Evolutionary conservation across 164 flowering plant genomes (phyloP).

Genomic region (Nymphaea thermarum): DNA sequence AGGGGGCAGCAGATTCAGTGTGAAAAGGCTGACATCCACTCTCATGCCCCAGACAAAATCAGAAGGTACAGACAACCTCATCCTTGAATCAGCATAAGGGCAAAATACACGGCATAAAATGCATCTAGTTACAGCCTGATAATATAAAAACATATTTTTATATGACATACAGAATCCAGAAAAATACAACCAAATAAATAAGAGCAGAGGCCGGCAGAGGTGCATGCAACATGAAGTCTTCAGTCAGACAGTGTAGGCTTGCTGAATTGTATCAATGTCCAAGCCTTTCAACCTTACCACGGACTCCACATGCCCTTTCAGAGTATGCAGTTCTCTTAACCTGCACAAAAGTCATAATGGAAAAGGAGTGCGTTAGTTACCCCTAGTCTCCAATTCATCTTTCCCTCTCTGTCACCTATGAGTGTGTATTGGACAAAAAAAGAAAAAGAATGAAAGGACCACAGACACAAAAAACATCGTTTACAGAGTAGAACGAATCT

Average conservation of each 20-base stretch:
- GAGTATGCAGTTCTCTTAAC: slow-evolving; percentile 62
- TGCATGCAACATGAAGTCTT: not conserved
- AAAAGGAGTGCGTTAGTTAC: not conserved
- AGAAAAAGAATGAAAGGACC: too few species aligned
- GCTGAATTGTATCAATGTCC: slow-evolving; percentile 82
- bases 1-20: not conserved
- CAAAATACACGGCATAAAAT: not conserved
- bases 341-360: slow-evolving; percentile 22
- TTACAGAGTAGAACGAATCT: too few species aligned
- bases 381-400: not conserved
- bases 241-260: slow-evolving; percentile 69
- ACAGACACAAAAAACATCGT: too few species aligned
- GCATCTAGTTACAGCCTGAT: not conserved
- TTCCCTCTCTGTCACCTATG: not conserved
- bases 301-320: slow-evolving; percentile 85
- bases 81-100: not conserved
- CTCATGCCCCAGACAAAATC: not conserved
- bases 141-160: too few species aligned
- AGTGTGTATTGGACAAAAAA: not conserved
- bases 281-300: slow-evolving; percentile 76
- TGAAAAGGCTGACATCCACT: not conserved
- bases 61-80: not conserved
- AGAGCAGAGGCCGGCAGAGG: not conserved
- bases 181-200: too few species aligned
- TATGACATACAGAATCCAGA: not conserved